Conservation (phyloP, 78 protist genomes). For the Cavenderia fasciculata region DNA sequence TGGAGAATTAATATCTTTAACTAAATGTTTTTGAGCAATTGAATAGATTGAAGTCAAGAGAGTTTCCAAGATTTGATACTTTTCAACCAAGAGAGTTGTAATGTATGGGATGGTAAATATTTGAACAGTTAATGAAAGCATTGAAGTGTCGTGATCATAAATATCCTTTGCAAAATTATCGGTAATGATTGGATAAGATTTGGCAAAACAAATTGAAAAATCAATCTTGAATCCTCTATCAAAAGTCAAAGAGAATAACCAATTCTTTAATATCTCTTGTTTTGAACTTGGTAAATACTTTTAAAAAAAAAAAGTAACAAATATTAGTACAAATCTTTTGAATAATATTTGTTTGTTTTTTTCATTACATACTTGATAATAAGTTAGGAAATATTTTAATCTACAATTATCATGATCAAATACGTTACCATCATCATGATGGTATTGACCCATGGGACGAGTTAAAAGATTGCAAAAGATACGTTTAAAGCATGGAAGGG, state of each 20-base stretch:
- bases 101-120: slow-evolving; percentile 35
- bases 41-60: neutral
- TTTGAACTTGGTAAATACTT: neutral
- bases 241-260: slow-evolving; percentile 40
- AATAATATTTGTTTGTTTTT: too few species aligned
- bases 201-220: slow-evolving; percentile 7
- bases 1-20: neutral
- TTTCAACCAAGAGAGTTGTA: neutral
- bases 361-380: too few species aligned
- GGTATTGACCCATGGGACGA: neutral
- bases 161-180: slow-evolving; percentile 10
- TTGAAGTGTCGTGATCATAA: neutral
- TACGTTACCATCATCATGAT: neutral
- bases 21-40: neutral
- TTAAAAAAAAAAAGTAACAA: too few species aligned
- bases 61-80: neutral
- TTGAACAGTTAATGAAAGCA: slow-evolving; percentile 10
- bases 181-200: neutral
- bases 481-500: neutral
- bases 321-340: too few species aligned
- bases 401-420: neutral
- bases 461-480: slow-evolving; percentile 34
- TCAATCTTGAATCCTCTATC: slow-evolving; percentile 18
- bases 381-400: neutral
- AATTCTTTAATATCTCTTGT: neutral